These are phyloP conservation scores for Neoascochyta sp. DNA, from an alignment of 2,329 filamentous ascomycete genomes.

Conservation along the genomic window DNA sequence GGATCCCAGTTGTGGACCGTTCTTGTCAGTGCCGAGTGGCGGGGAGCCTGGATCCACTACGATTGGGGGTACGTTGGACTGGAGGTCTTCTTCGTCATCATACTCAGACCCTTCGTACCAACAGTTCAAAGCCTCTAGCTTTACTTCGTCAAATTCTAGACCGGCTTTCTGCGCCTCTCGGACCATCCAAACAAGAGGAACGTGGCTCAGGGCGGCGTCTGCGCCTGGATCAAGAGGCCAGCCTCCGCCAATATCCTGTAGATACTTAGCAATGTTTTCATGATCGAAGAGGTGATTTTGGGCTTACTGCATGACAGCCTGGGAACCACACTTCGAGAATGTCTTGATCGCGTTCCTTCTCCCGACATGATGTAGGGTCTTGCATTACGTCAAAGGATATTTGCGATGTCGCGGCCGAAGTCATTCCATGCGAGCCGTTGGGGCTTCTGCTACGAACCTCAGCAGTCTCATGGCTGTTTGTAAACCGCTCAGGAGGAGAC, in stretches of 20 bases:
- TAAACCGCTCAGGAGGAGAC: constrained; percentile 28
- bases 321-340: constrained; percentile 80
- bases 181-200: constrained; percentile 69
- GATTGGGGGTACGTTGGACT: constrained; percentile 27
- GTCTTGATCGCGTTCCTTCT: constrained; percentile 58
- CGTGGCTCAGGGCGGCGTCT: constrained; percentile 58
- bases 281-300: too few species aligned
- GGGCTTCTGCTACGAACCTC: constrained; percentile 34
- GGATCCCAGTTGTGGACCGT: constrained; percentile 1
- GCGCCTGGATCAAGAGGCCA: constrained; percentile 60
- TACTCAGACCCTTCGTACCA: constrained; percentile 42
- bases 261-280: background rate
- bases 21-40: constrained; percentile 1
- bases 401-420: constrained; percentile 27
- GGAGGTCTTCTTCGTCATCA: constrained; percentile 1
- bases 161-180: constrained; percentile 62
- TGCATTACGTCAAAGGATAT: constrained; percentile 27
- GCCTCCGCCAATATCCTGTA: constrained; percentile 67
- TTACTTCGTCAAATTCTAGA: constrained; percentile 65
- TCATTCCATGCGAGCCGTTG: constrained; percentile 19
- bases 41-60: constrained; percentile 31
- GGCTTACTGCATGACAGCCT: constrained; percentile 62
- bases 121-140: constrained; percentile 65
- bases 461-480: constrained; percentile 32
- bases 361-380: constrained; percentile 20